Base-by-base conservation (phyloP, 108 stramenopile genomes). In the Thalassiosira profunda region DNA sequence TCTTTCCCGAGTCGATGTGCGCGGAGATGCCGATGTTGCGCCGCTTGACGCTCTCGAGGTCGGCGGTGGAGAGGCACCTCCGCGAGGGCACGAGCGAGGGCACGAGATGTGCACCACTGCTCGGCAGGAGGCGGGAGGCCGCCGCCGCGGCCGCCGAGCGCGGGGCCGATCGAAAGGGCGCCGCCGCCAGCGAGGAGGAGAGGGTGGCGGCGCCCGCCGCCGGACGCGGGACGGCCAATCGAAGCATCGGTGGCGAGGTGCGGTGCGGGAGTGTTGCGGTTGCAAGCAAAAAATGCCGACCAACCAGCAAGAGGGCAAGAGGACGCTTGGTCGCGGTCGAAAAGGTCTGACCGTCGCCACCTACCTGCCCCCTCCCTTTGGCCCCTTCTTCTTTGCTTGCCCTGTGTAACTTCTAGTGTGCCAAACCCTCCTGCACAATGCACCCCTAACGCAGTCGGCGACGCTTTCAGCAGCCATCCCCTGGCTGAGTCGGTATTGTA, bases 11-110 rank as follows among this genome's bases (percentile, higher is more conserved):
- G 80, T 99, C 99, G 65, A 99, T 99, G 82, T 99, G 99, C 2
- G 99, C 99, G 34, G 93, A 93, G 57, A 99, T 99, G 31, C 99
- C 99, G 26, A 99, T 99, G 84, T 99, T 99, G 30, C 99, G 95
- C 43, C 89, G 83, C 37, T 84, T 86, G 37, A 70, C 30, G 30
- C 47, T 2, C 24, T 66, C 64, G 4, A 25, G 11, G 49, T 59
- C 58, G 12, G 61, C 60, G 6, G 61, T 30, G 23, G 54, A 55
- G 55, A 48, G 30, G 36, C 45, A 40, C 0, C 57, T 43, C 35
- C 34, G 44, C 7, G 24, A 31, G 37, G 9, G 3, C 43, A 14
- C 28, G 40, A 48, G 45, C 28, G 59, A 26, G 46, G 15, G 57
- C n/a, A n/a, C 3, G 17, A n/a, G 29, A 36, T 24, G 43, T 34